These are phyloP conservation scores for Aspergillus avenaceus DNA, from an alignment of 495 filamentous ascomycete species.

Conservation along the genomic window DNA sequence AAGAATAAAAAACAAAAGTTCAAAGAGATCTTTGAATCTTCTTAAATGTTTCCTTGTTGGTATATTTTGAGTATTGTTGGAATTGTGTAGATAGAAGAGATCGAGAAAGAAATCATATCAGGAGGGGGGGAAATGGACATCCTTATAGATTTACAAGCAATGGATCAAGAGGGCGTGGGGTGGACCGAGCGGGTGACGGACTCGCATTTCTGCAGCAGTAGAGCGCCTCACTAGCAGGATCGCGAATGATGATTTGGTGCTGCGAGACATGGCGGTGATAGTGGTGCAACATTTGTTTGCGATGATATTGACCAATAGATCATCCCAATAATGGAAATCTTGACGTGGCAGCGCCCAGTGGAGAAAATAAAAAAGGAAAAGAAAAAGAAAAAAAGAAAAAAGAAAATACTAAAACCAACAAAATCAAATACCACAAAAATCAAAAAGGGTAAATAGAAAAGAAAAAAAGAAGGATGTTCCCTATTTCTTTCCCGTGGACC, in stretches of 20 bases:
- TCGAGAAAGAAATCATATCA: slow-evolving; percentile 6
- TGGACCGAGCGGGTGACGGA: slow-evolving; percentile 29
- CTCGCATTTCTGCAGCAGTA: slow-evolving; percentile 25
- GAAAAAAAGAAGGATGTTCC: too few relatives aligned
- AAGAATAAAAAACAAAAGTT: too few relatives aligned
- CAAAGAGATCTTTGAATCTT: neutral
- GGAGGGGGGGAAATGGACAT: slow-evolving; percentile 20
- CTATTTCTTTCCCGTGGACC: slow-evolving; percentile 1
- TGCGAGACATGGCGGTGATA: slow-evolving; percentile 31
- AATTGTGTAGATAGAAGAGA: slow-evolving; percentile 10
- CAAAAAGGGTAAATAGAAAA: too few relatives aligned
- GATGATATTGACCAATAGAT: slow-evolving; percentile 8
- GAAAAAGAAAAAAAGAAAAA: too few relatives aligned
- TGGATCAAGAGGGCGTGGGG: slow-evolving; percentile 10
- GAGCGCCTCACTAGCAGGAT: slow-evolving; percentile 26
- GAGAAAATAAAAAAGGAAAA: too few relatives aligned
- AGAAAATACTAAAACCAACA: too few relatives aligned
- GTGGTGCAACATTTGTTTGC: slow-evolving; percentile 15
- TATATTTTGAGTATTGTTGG: neutral
- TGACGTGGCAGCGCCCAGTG: slow-evolving; percentile 17
- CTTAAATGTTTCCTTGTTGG: neutral
- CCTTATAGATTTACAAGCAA: slow-evolving; percentile 21
- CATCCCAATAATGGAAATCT: neutral
- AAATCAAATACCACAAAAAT: too few relatives aligned
- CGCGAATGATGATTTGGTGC: slow-evolving; percentile 21